These are phyloP conservation scores for Gyromitra esculenta DNA, from an alignment of 2,329 filamentous ascomycete genomes.

Conservation along the genomic window DNA sequence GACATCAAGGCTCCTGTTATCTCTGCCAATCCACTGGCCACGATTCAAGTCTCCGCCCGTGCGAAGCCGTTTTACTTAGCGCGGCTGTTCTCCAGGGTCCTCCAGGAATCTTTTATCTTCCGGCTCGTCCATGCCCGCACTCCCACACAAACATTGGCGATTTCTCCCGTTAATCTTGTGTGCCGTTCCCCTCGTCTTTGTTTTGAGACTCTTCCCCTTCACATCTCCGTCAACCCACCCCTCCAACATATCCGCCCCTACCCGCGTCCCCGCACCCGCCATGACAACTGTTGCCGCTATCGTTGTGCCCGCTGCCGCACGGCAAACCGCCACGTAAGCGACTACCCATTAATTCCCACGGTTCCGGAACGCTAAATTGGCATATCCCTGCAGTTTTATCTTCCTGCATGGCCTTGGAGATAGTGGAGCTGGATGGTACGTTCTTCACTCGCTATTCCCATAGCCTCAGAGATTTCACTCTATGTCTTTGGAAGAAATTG, in stretches of 20 bases:
- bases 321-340: constrained; percentile 79
- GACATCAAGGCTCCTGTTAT: constrained; percentile 21
- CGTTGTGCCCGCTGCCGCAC: constrained; percentile 79
- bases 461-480: not conserved
- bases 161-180: constrained; percentile 5
- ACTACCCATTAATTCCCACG: not conserved
- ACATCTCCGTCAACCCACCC: constrained; percentile 3
- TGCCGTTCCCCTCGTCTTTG: constrained; percentile 16
- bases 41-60: constrained; percentile 8
- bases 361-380: constrained; percentile 19
- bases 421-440: constrained; percentile 77
- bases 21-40: constrained; percentile 28
- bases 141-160: constrained; percentile 20
- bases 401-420: constrained; percentile 94
- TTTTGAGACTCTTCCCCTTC: not conserved
- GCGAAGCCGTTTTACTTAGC: not conserved
- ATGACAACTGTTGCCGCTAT: constrained; percentile 65
- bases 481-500: constrained; percentile 1
- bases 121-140: constrained; percentile 19
- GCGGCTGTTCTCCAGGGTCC: not conserved
- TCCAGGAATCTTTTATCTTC: constrained; percentile 16
- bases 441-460: constrained; percentile 10
- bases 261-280: constrained; percentile 17
- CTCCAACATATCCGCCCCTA: not conserved
- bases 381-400: constrained; percentile 70